Evolutionary conservation across 2,329 filamentous ascomycete genomes (phyloP).

Genomic region (Remersonia thermophila): DNA sequence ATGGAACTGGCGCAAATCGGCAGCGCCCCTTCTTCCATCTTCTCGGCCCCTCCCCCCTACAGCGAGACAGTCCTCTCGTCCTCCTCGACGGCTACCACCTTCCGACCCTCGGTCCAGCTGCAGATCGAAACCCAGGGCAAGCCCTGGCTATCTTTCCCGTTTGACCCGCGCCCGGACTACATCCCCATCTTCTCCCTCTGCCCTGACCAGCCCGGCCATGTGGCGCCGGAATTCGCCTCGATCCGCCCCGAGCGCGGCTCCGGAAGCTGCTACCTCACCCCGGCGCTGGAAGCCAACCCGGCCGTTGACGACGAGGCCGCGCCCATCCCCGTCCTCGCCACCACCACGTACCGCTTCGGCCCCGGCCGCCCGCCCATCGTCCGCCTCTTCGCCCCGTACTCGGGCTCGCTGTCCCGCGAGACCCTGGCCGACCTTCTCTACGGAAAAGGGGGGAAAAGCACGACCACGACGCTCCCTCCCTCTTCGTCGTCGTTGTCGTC

Average conservation of each 20-base stretch:
- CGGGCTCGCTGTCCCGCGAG: constrained; percentile 3
- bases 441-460: too few relatives aligned
- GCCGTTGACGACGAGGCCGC: constrained; percentile 12
- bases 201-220: constrained; percentile 11
- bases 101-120: constrained; percentile 32
- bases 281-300: constrained; percentile 9
- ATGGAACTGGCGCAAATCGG: constrained; percentile 3
- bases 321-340: constrained; percentile 26
- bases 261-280: constrained; percentile 35
- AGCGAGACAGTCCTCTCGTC: constrained; percentile 18
- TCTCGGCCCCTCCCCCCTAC: constrained; percentile 20
- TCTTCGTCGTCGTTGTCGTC: constrained; percentile 13
- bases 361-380: constrained; percentile 40
- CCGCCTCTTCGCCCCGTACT: constrained; percentile 18
- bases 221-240: constrained; percentile 31
- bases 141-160: constrained; percentile 29
- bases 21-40: constrained; percentile 8
- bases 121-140: constrained; percentile 39
- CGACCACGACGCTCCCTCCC: background rate
- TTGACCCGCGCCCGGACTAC: constrained; percentile 24
- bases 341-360: constrained; percentile 45
- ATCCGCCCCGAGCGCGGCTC: constrained; percentile 34
- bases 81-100: constrained; percentile 18
- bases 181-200: constrained; percentile 31
- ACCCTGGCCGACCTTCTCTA: constrained; percentile 10